Base-by-base conservation (phyloP, 345 rosid genomes). In the Ceriops tagal region DNA sequence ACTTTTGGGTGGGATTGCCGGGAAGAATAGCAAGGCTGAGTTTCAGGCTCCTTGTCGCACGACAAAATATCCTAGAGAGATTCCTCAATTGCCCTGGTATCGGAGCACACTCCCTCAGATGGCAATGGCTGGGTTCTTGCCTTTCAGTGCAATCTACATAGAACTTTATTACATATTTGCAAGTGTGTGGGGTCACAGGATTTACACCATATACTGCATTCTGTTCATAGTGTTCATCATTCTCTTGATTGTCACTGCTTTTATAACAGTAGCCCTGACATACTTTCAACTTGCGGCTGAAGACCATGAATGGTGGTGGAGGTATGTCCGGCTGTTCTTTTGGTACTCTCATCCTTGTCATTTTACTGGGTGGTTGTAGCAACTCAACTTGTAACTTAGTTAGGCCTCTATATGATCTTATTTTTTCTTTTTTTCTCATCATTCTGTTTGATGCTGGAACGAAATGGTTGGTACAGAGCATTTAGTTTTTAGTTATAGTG, bases 261-360 rank as follows among this genome's bases (percentile, higher is more conserved):
- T 76, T 31, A 76, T 76, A 55, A 76, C 79, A n/a, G 79, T 76
- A 64, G 75, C 79, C 1, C 26, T 76, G 79, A 76, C 79, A 15
- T 76, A 76, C 53, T 76, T 76, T 65, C 75, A 76, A 76, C 75
- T 76, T n/a, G 79, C 79, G 51, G 79, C 79, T 21, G 79, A 76
- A 67, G 79, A 76, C 55, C 79, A 76, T 27, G 75, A 71, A 57
- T 76, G 79, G 75, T 76, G 79, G 79, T 76, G 79, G 79, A 76
- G 79, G 79, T 76, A 76, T 56, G 59, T 56, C 7, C 24, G 26
- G 59, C 30, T 56, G 5, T 56, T 56, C 26, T 22, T 56, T 56
- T 10, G 19, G 30, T 56, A 56, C 59, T 21, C 8, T 56, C 2
- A 3, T 56, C 59, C 11, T 56, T 15, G 1, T 43, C 49, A 15